A percentile compares a stretch with the other conserved stretches of the same genome.
Evolutionary conservation across 139 green algal species (phyloP).

Genomic region (Astrephomene gubernaculifera): DNA sequence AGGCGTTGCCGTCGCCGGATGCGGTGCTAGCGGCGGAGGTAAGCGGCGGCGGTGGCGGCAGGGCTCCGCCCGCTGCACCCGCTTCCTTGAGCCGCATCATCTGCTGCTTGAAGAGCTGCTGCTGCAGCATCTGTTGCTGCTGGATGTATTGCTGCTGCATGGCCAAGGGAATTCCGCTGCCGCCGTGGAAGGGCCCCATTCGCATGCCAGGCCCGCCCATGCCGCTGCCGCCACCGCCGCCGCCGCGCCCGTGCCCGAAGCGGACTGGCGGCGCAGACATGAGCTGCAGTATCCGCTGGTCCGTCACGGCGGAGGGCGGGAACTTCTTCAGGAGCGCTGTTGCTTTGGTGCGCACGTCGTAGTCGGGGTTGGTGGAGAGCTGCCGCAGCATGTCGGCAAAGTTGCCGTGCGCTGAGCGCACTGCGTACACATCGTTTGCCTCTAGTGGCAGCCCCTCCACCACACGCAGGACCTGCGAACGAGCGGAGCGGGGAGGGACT

Average conservation of each 20-base stretch:
- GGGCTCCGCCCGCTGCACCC: neutral
- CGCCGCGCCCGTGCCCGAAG: neutral
- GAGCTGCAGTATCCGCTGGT: slow-evolving; percentile 56
- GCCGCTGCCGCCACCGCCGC: neutral
- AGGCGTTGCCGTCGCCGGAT: neutral
- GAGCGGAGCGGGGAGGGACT: no score
- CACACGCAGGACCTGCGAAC: slow-evolving; percentile 73
- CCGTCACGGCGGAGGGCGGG: slow-evolving; percentile 57
- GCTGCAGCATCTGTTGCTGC: slow-evolving; percentile 29
- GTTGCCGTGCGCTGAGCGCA: slow-evolving; percentile 80
- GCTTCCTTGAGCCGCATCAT: slow-evolving; percentile 38
- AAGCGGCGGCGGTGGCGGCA: slow-evolving; percentile 15
- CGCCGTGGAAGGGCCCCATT: no score
- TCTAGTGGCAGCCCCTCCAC: slow-evolving; percentile 80
- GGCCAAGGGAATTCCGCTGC: neutral
- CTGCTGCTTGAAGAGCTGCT: slow-evolving; percentile 28
- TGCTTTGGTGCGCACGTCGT: slow-evolving; percentile 73
- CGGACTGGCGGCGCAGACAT: slow-evolving; percentile 38
- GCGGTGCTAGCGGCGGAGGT: neutral
- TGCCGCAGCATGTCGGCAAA: slow-evolving; percentile 81
- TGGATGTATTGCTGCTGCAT: slow-evolving; percentile 32
- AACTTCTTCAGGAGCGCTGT: slow-evolving; percentile 73
- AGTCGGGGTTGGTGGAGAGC: slow-evolving; percentile 69
- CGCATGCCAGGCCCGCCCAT: neutral
- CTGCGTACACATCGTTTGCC: slow-evolving; percentile 73